Conservation (phyloP, 495 filamentous ascomycete species). For the Cryomyces antarcticus region DNA sequence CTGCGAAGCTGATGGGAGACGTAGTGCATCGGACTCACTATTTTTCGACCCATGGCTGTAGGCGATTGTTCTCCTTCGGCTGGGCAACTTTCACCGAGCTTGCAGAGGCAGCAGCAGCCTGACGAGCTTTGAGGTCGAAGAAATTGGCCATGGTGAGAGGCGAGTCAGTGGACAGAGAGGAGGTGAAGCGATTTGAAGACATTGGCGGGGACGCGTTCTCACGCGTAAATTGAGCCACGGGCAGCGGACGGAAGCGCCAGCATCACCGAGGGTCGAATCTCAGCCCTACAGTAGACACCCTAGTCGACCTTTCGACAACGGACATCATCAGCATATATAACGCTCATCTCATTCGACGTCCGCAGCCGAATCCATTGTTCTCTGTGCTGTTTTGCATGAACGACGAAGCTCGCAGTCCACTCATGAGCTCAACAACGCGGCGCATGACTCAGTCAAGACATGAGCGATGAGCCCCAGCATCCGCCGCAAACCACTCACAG, state of each 20-base stretch:
- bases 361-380: no score
- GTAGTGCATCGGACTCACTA: conserved; percentile 40
- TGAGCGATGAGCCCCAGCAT: conserved; percentile 47
- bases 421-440: neutral
- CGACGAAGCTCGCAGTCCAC: neutral
- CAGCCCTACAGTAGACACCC: no score
- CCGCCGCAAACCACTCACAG: conserved; percentile 15
- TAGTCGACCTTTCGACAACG: no score
- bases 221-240: no score
- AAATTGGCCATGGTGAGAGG: conserved; percentile 46
- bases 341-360: no score
- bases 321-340: no score
- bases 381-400: no score
- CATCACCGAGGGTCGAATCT: no score
- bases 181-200: no score
- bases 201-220: no score
- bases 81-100: conserved; percentile 31
- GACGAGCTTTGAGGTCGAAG: conserved; percentile 87
- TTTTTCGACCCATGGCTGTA: conserved; percentile 98
- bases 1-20: neutral
- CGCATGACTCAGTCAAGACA: conserved; percentile 7
- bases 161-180: no score
- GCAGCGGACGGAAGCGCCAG: no score
- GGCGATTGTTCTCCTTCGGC: conserved; percentile 40
- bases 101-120: conserved; percentile 39